Base-by-base conservation (phyloP, 2,329 filamentous ascomycete species). In the Cryphonectria japonica region DNA sequence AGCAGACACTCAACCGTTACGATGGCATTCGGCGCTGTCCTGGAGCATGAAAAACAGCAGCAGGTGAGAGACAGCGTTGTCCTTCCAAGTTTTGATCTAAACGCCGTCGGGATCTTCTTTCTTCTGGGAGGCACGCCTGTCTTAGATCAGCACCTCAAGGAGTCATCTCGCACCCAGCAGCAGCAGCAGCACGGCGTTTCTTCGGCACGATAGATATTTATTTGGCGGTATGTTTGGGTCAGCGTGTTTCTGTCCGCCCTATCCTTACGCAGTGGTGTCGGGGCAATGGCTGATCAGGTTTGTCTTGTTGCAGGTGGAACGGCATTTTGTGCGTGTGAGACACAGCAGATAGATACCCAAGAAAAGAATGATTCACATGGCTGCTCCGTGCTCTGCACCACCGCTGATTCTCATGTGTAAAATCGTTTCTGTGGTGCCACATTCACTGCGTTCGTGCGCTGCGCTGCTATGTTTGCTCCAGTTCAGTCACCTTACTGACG, bases 291-390 rank as follows among this genome's bases (percentile, higher is more conserved):
- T 70, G 68, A 70, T 66, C 39, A 62, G 39, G 29, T 29, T 59
- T 59, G 54, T 59, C 54, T 43, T 62, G 54, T 66, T 19, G 41
- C 68, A 62, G 63, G 29, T 57, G 43, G 39, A 19, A 29, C 32
- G 54, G 54, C 46, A 63, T 61, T 66, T 66, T 22, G 43, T 29
- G 63, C 54, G 54, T 65, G 54, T 60, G 63, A 52, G 32, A 54
- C 46, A 59, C 63, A 66, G 46, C 68, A 66, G 59, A 70, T 70
- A 66, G 68, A 70, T 70, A 70, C 68, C 68, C 68, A 65, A 34
- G 41, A 52, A 54, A 67, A 65, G 57, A 13, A 68, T 59, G 61
- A 37, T 39, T 61, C 16, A 39, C 11, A 61, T 37, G 34, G 59
- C 32, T n/a, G n/a, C 59, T 13, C 16, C 39, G 54, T 59, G 16